These are phyloP conservation scores for Talaromyces pinophilus DNA, from an alignment of 2,329 filamentous ascomycete species.

Conservation along the genomic window DNA sequence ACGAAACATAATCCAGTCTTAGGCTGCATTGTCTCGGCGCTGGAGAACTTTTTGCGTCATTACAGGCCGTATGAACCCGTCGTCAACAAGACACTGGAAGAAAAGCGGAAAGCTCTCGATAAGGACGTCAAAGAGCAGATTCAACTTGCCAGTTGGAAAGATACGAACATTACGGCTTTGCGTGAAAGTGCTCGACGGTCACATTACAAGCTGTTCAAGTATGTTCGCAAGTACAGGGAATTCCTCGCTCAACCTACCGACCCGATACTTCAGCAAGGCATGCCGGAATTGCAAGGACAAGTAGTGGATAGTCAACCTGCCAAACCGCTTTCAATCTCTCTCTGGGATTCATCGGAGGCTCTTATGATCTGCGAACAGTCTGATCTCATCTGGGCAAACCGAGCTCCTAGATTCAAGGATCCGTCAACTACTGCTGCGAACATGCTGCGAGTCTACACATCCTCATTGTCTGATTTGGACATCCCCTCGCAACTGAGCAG, in stretches of 20 bases:
- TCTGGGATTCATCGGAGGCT: constrained; percentile 29
- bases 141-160: constrained; percentile 93
- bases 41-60: constrained; percentile 75
- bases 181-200: constrained; percentile 86
- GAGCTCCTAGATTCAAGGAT: constrained; percentile 69
- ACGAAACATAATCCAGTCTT: constrained; percentile 61
- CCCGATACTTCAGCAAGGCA: constrained; percentile 49
- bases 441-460: constrained; percentile 66
- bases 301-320: constrained; percentile 26
- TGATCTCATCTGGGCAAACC: constrained; percentile 42
- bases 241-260: constrained; percentile 76
- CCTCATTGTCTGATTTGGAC: constrained; percentile 56
- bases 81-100: constrained; percentile 65
- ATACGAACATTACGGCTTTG: constrained; percentile 88
- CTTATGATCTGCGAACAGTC: constrained; percentile 36
- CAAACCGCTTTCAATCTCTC: background rate
- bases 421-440: constrained; percentile 68
- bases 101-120: constrained; percentile 74
- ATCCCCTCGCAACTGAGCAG: constrained; percentile 62
- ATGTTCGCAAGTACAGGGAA: constrained; percentile 85
- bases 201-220: constrained; percentile 86
- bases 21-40: constrained; percentile 60
- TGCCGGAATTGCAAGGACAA: constrained; percentile 36
- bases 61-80: constrained; percentile 70
- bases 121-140: constrained; percentile 93